Evolutionary conservation across 2,329 filamentous ascomycete genomes (phyloP).

Genomic region (Exophiala xenobiotica): DNA sequence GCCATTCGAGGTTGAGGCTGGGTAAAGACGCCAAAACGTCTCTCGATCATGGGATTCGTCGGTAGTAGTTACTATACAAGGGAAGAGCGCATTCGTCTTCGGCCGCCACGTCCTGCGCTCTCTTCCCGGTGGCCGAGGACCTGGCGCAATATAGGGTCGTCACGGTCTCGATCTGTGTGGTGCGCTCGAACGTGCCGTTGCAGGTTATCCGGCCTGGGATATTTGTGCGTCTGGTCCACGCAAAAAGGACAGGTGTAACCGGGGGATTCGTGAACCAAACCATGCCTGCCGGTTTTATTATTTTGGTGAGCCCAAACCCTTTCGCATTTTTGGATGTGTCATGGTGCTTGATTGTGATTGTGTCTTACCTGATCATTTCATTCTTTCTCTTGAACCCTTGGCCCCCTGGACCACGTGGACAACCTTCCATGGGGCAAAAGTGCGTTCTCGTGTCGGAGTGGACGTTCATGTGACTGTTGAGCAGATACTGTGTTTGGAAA

Average conservation of each 20-base stretch:
- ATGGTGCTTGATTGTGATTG: too few relatives aligned
- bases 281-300: slow-evolving; percentile 49
- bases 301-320: too few relatives aligned
- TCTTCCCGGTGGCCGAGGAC: slow-evolving; percentile 84
- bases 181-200: slow-evolving; percentile 93
- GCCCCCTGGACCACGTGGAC: slow-evolving; percentile 59
- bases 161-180: slow-evolving; percentile 84
- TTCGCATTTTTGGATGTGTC: too few relatives aligned
- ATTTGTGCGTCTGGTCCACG: slow-evolving; percentile 87
- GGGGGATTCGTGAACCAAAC: slow-evolving; percentile 88
- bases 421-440: slow-evolving; percentile 60
- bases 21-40: neutral
- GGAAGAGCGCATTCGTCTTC: slow-evolving; percentile 54
- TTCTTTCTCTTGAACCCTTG: slow-evolving; percentile 69
- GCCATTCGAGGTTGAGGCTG: neutral
- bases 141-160: slow-evolving; percentile 76
- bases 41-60: neutral
- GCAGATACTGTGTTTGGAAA: slow-evolving; percentile 64
- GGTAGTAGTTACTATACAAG: neutral
- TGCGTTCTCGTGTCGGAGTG: slow-evolving; percentile 64
- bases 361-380: slow-evolving; percentile 57
- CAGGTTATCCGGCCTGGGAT: slow-evolving; percentile 91
- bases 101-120: slow-evolving; percentile 75
- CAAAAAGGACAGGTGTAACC: slow-evolving; percentile 97
- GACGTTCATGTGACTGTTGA: slow-evolving; percentile 61